Conservation (phyloP, 2,329 filamentous ascomycete genomes). For the Scopulariopsis brevicaulis region DNA sequence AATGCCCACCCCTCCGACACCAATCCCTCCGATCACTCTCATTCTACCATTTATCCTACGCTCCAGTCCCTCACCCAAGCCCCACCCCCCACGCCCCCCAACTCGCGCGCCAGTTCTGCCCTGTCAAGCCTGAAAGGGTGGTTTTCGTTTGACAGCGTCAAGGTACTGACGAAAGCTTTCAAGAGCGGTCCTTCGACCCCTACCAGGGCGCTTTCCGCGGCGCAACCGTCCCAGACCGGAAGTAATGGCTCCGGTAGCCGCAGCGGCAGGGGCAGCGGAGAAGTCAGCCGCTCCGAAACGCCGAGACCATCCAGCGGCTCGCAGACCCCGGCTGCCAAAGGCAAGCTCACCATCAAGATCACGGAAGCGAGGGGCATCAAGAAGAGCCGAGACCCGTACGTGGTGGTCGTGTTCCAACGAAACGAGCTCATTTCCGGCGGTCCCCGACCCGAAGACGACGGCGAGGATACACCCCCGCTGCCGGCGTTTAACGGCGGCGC, state of each 20-base stretch:
- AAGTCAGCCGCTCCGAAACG: slow-evolving; percentile 41
- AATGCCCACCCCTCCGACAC: slow-evolving; percentile 32
- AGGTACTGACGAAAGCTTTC: slow-evolving; percentile 80
- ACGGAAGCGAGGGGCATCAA: slow-evolving; percentile 72
- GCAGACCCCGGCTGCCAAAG: slow-evolving; percentile 62
- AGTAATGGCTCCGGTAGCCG: slow-evolving; percentile 17
- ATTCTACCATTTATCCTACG: slow-evolving; percentile 10
- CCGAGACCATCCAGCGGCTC: slow-evolving; percentile 38
- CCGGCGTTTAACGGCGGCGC: slow-evolving; percentile 28
- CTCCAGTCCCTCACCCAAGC: slow-evolving; percentile 38
- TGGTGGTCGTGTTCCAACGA: slow-evolving; percentile 92
- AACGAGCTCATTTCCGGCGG: slow-evolving; percentile 92
- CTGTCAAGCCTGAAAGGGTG: slow-evolving; percentile 20
- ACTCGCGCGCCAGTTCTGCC: slow-evolving; percentile 24
- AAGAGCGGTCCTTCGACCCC: slow-evolving; percentile 93
- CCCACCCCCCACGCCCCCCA: slow-evolving; percentile 24
- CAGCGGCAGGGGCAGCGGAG: slow-evolving; percentile 16
- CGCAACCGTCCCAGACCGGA: slow-evolving; percentile 39
- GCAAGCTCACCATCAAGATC: slow-evolving; percentile 84
- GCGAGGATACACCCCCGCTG: slow-evolving; percentile 34
- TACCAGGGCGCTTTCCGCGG: slow-evolving; percentile 69
- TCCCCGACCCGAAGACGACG: slow-evolving; percentile 54
- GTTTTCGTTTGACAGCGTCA: slow-evolving; percentile 57
- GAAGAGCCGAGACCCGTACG: slow-evolving; percentile 80
- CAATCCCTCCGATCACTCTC: slow-evolving; percentile 4